Base-by-base conservation (phyloP, 306 rosid species). In the Quercus engelmannii region DNA sequence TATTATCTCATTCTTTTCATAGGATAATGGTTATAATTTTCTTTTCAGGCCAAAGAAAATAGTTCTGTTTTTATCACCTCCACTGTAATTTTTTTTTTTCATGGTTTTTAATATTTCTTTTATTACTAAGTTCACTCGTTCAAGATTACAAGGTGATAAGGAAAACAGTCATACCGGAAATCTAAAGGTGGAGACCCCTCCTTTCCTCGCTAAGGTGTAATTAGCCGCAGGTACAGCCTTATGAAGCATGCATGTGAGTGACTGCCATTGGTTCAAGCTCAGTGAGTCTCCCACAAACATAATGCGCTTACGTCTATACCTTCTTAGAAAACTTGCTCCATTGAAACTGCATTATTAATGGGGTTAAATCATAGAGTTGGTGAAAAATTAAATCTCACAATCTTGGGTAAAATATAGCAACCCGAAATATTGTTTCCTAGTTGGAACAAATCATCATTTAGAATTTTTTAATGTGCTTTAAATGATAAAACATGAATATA, bases 191-290 rank as follows among this genome's bases (percentile, higher is more conserved):
- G 87, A 89, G 57, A 87, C 56, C 43, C 0, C 74, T 30, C 86
- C 86, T 2, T 0, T 82, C 28, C 77, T 87, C 0, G 23, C 4
- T 13, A 65, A 62, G 33, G 82, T 74, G 81, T 87, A 87, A 0
- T 84, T 61, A 4, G 83, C 71, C 8, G 65, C 72, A 56, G 89
- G 89, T n/a, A 64, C 83, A 55, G 84, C 63, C 23, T 20, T 74
- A 55, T 85, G 85, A 41, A 88, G 77, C 91, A 88, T 75, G 81
- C 91, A 87, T 61, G 90, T 73, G 71, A 91, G 78, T 10, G 70
- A 81, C 61, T 70, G 77, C 81, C 85, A 81, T 61, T 81, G 81
- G 20, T 76, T 76, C 55, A 82, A 26, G 68, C 85, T 76, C 33
- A 76, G 38, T 26, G 64, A 76, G 43, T 82, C 85, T 4, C 81